Evolutionary conservation across 2,329 filamentous ascomycete species (phyloP).

Genomic region (Fusarium citri): DNA sequence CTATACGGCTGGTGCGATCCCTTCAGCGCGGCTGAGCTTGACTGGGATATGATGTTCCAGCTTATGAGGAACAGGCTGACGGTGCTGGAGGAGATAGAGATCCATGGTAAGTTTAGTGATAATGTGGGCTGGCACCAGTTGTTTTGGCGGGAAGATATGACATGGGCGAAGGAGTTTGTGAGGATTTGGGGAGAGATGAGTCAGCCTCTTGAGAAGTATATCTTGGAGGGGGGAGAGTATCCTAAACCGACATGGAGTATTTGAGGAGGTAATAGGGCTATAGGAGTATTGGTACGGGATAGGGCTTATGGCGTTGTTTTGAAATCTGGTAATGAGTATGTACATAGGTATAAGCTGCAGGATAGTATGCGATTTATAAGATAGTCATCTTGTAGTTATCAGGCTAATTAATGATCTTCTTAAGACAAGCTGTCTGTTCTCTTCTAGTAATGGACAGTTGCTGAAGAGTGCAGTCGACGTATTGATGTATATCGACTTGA

Average conservation of each 20-base stretch:
- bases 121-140: constrained; percentile 30
- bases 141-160: constrained; percentile 9
- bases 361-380: not conserved
- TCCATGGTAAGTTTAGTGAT: constrained; percentile 26
- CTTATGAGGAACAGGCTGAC: constrained; percentile 20
- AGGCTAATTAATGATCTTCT: not conserved
- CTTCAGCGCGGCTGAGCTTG: constrained; percentile 4
- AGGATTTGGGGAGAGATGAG: constrained; percentile 10
- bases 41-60: constrained; percentile 36
- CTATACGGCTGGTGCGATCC: constrained; percentile 22
- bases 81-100: constrained; percentile 12
- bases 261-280: not conserved
- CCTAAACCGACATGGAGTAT: constrained; percentile 26
- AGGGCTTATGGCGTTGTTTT: not conserved
- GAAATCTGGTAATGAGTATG: no score
- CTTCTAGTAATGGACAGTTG: no score
- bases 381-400: not conserved
- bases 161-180: not conserved
- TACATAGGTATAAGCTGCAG: not conserved
- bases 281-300: not conserved
- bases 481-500: not conserved
- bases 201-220: constrained; percentile 25
- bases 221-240: constrained; percentile 36
- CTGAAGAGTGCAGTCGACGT: not conserved
- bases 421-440: not conserved